Percentiles rank a stretch among this genome's conserved stretches.
Evolutionary conservation across 1,284 basidiomycete species (phyloP).

Genomic region (Phaffia rhodozyma): DNA sequence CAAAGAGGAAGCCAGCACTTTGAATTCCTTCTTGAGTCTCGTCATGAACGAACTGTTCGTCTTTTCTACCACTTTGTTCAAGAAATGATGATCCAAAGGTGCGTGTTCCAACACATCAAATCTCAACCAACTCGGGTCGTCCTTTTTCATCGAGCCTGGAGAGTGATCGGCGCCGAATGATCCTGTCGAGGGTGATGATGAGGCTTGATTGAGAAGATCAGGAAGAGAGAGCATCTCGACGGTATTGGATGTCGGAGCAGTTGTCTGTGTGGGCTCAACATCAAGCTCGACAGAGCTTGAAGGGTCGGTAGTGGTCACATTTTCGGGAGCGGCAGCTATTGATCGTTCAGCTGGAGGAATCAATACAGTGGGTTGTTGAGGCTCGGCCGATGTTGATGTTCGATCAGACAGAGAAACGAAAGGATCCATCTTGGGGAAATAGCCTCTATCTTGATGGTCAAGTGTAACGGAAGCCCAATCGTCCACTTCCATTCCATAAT

Average conservation of each 20-base stretch:
- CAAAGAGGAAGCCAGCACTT: constrained; percentile 60
- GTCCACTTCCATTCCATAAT: not conserved
- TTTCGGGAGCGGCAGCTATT: not conserved
- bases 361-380: not conserved
- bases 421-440: constrained; percentile 15
- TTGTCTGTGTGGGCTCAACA: not conserved
- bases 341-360: too few species aligned
- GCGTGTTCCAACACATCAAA: constrained; percentile 64
- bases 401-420: not conserved
- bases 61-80: constrained; percentile 42
- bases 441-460: not conserved
- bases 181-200: constrained; percentile 13
- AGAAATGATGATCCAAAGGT: constrained; percentile 69
- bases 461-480: not conserved
- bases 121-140: constrained; percentile 47
- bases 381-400: not conserved
- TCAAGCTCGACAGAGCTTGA: constrained; percentile 15
- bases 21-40: constrained; percentile 70
- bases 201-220: constrained; percentile 1
- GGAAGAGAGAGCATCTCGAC: constrained; percentile 1
- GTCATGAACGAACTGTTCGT: constrained; percentile 60
- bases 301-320: not conserved
- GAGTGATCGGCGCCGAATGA: constrained; percentile 13
- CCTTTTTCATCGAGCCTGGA: constrained; percentile 19
- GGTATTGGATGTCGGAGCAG: not conserved